phyloP scores from a whole-genome alignment of 75 land plant genomes.

The Sequoia sempervirens region DNA sequence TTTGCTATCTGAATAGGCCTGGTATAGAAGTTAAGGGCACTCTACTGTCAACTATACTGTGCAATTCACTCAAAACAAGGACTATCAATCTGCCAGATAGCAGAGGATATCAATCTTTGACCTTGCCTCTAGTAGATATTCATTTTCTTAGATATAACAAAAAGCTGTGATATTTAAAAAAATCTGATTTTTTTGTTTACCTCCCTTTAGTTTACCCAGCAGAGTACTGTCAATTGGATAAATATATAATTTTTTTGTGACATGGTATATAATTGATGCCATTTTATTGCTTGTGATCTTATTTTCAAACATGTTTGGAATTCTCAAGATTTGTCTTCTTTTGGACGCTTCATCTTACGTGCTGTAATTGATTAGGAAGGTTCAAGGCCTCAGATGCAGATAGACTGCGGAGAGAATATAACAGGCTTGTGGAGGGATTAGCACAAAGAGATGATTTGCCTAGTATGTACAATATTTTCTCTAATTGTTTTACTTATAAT shows the following conservation, averaged over 20 bases:
- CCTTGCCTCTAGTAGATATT: neutral
- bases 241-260: neutral
- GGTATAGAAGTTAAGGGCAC: neutral
- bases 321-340: neutral
- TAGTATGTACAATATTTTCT: conserved; percentile 31
- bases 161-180: neutral
- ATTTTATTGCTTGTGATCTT: neutral
- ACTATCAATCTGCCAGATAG: neutral
- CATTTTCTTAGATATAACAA: neutral
- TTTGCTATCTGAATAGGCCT: neutral
- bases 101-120: neutral
- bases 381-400: conserved; percentile 96
- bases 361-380: conserved; percentile 63
- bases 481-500: neutral
- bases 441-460: conserved; percentile 87
- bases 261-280: neutral
- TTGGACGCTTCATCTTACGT: neutral
- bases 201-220: neutral
- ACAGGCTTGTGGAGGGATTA: conserved; percentile 91
- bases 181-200: neutral
- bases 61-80: neutral
- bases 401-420: conserved; percentile 82
- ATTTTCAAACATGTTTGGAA: neutral
- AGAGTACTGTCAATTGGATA: neutral
- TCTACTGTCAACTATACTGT: too few species aligned